Conservation (phyloP, 2,329 filamentous ascomycete genomes). For the Pseudogymnoascus sp. region DNA sequence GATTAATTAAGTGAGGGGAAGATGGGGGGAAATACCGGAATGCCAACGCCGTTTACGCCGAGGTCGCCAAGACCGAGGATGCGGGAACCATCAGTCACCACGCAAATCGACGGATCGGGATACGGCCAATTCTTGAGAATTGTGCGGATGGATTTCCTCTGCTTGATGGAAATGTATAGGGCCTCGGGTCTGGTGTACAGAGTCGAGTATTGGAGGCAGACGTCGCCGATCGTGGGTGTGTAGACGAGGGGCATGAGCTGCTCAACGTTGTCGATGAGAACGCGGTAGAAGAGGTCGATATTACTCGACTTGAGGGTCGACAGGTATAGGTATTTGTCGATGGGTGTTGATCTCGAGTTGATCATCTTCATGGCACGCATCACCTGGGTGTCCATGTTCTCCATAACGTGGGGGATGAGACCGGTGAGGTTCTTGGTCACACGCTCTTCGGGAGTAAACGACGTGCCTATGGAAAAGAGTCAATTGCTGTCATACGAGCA, state of each 20-base stretch:
- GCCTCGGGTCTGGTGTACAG: constrained; percentile 93
- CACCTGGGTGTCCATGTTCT: constrained; percentile 52
- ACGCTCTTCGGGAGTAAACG: constrained; percentile 57
- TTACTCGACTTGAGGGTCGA: constrained; percentile 68
- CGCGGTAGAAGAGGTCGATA: constrained; percentile 73
- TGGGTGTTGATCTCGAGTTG: constrained; percentile 55
- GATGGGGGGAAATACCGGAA: constrained; percentile 56
- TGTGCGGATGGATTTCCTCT: constrained; percentile 79
- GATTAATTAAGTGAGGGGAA: not conserved
- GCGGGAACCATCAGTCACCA: constrained; percentile 91
- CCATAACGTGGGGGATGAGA: constrained; percentile 56
- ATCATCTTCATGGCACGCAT: constrained; percentile 67
- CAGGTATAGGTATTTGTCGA: constrained; percentile 81
- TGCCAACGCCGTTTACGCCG: constrained; percentile 95
- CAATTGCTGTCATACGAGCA: constrained; percentile 10
- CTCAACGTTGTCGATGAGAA: constrained; percentile 68
- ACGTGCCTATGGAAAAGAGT: constrained; percentile 41
- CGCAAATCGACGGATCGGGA: constrained; percentile 83
- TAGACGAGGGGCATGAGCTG: constrained; percentile 80
- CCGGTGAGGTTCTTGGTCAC: constrained; percentile 57
- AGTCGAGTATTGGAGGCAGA: constrained; percentile 92
- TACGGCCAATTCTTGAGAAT: constrained; percentile 94
- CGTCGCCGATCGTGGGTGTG: constrained; percentile 87
- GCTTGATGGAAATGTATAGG: constrained; percentile 91
- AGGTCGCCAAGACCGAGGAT: constrained; percentile 90